Evolutionary conservation across 129 eudicot genomes (phyloP), one percentile per base, ranked within the genome.

Genomic region (Helianthus tuberosus): DNA sequence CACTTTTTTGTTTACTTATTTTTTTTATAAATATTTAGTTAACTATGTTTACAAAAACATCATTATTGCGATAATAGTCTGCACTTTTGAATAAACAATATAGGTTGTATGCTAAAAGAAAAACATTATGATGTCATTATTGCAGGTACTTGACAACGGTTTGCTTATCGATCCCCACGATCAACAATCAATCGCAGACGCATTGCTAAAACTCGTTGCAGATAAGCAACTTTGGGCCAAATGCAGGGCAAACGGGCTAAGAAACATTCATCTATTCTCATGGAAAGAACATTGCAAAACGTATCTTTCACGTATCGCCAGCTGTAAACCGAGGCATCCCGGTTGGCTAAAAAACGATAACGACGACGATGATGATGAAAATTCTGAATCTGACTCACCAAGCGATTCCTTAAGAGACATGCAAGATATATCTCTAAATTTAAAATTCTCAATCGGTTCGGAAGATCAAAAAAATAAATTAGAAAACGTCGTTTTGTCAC

Each of bases 241-340:
- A 79, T 95, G 99, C 79, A 80, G 99, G 64, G 87, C 91, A 54
- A 95, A 91, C 49, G 99, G 99, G 27, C 66, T 91, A 62, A 84
- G 89, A 84, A 95, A 95, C 74, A 95, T 95, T 47, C 99, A 95
- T 71, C 95, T 95, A 8, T 95, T 89, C 66, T 95, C 99, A 32
- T 95, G 99, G 99, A 93, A 94, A 15, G 97, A 87, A 69, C 99
- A 95, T 74, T 95, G 99, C 80, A 95, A 84, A 82, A 85, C 92
- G 48, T 95, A 95, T 73, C 85, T 95, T 20, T 79, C 96, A 35
- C 78, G 84, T 49, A 86, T 95, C 67, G 99, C 97, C 35, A 81
- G 86, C 76, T 95, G 96, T 77, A 91, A 89, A 72, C 96, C 91
- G 38, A 84, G 99, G 79, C 92, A 91, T 9, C 99, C 96, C 17